Evolutionary conservation across 495 filamentous ascomycete species (phyloP).

Genomic region (Xylaria palmicola): DNA sequence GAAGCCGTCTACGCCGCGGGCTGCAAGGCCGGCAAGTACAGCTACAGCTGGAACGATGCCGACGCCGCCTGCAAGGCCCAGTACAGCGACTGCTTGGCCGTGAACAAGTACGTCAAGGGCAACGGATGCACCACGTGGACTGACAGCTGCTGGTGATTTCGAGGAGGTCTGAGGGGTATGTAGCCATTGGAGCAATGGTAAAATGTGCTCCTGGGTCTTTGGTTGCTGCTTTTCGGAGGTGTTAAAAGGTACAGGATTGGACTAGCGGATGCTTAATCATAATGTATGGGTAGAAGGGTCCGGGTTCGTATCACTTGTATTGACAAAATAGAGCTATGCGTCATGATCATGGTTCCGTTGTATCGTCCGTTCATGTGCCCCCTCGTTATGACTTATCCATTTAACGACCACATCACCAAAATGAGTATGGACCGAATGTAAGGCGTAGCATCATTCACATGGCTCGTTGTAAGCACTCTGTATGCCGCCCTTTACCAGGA

Average conservation of each 20-base stretch:
- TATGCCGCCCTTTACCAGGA: no score
- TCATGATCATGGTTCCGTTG: background rate
- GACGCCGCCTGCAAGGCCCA: conserved; percentile 40
- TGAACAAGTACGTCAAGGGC: conserved; percentile 26
- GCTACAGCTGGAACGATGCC: conserved; percentile 30
- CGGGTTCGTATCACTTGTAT: background rate
- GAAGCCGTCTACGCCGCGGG: conserved; percentile 43
- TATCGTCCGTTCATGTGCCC: background rate
- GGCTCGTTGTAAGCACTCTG: no score
- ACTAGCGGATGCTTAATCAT: background rate
- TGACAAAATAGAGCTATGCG: background rate
- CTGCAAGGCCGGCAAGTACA: conserved; percentile 32
- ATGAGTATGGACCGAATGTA: no score
- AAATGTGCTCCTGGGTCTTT: background rate
- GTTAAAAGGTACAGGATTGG: background rate
- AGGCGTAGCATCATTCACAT: no score
- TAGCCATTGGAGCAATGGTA: background rate
- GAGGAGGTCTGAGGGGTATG: background rate
- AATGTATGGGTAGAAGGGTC: conserved; percentile 1
- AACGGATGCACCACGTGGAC: conserved; percentile 13
- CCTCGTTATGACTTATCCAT: background rate
- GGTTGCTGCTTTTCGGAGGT: background rate
- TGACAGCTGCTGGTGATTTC: background rate
- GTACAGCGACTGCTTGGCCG: conserved; percentile 38
- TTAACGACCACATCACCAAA: background rate